Base-by-base conservation (phyloP, 164 flowering plant genomes). In the Vitis rupestris region DNA sequence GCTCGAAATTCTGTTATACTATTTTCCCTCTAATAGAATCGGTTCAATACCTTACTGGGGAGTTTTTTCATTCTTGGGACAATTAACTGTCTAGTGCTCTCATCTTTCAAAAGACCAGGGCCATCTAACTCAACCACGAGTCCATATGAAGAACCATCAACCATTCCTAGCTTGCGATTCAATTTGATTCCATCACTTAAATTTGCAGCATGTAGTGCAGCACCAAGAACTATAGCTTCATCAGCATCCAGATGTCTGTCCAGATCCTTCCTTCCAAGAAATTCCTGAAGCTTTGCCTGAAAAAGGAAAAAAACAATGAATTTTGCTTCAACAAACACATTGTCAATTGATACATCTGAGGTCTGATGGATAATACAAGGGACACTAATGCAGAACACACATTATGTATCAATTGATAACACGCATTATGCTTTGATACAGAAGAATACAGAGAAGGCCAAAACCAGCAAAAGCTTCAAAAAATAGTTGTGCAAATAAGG, bases 191-290 rank as follows among this genome's bases (percentile, higher is more conserved):
- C 99, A 82, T 96, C 99, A 85, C 99, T 96, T 74, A 96, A 64
- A 80, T 96, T 96, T 54, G 99, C 99, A 71, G 99, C 97, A 86
- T 89, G 96, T 48, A 96, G 82, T 55, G 99, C 80, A 48, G 98
- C 86, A 61, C 99, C 98, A 75, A 96, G 96, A 77, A 90, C 98
- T 44, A 84, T 84, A 71, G 99, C 99, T 80, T 96, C 99, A 83
- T 96, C 99, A 70, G 99, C 93, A 83, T 96, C 99, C 72, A 96
- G 81, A 81, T 96, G 99, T 76, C 74, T 93, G 80, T 87, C 99
- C 79, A 96, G 76, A 70, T 87, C 90, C 70, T 85, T 87, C 82
- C 88, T 89, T 68, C 97, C 97, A 70, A 96, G 87, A 79, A 86
- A 93, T 71, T 93, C 97, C 78, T 92, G 98, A 53, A 96, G 89